Evolutionary conservation across 1,284 basidiomycete species (phyloP), one percentile per base, ranked within the genome.

Genomic region (Pisolithus thermaeus): DNA sequence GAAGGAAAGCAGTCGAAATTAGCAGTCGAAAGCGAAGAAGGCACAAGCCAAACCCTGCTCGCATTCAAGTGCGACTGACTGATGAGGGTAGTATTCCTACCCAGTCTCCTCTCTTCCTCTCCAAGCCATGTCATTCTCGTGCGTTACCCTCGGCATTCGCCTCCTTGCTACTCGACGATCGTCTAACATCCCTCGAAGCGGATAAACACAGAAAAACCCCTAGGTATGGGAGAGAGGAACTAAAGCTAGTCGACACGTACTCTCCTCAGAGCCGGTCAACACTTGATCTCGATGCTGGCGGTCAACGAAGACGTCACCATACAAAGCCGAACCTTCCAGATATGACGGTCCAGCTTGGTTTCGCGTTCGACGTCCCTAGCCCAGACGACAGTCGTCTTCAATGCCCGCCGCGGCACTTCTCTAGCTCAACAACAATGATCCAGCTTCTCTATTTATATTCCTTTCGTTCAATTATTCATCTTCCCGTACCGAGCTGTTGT

Each of bases 361-460:
- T 89, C 62, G 73, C 80, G 7, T 93, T 93, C 60, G 81, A 90
- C 55, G 75, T 76, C 23, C 90, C 89, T n/a, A 94, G 91, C 64
- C 92, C 92, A 11, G 92, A 95, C 59, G 92, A 95, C 61, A n/a
- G 70, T 87, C 51, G 83, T 95, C 12, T 72, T 88, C 62, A 81
- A 81, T 57, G 90, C 92, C 36, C 81, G 92, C 35, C 80, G 78
- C 50, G 88, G 89, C 44, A 90, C 92, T 6, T 70, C 79, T 22
- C 68, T 88, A 44, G 76, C 68, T 7, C 72, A 73, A 59, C 63
- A 71, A 56, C 70, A 64, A 46, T 64, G 61, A 61, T 35, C 47
- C 60, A 7, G 56, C 65, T 35, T 49, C 62, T 41, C 53, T 64
- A 47, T 61, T 61, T 57, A 62, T 59, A 20, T 64, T 65, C 65